A percentile compares a stretch with the other conserved stretches of the same genome.
phyloP scores from a whole-genome alignment of 306 rosid species.

The Psophocarpus tetragonolobus region DNA sequence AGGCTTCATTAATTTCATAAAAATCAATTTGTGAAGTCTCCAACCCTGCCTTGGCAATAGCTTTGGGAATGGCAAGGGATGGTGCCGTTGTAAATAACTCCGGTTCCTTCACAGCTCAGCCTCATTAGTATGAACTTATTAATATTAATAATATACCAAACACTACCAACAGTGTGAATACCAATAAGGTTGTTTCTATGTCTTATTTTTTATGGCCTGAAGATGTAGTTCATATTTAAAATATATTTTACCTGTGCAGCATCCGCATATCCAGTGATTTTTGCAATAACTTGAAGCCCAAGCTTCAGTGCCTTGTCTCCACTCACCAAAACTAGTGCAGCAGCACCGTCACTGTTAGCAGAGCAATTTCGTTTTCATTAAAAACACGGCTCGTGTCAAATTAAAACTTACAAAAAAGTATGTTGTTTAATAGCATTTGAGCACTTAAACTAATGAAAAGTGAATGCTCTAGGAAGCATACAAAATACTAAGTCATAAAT shows the following conservation, averaged over 20 bases:
- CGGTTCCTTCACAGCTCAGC: slow-evolving; percentile 68
- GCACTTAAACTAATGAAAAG: slow-evolving; percentile 19
- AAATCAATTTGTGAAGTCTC: slow-evolving; percentile 76
- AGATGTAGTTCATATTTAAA: slow-evolving; percentile 21
- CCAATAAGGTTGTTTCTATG: slow-evolving; percentile 2
- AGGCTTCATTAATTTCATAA: slow-evolving; percentile 97
- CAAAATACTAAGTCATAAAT: neutral
- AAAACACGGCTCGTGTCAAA: slow-evolving; percentile 21
- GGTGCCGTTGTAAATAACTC: slow-evolving; percentile 98
- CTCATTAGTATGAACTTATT: slow-evolving; percentile 32
- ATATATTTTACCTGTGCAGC: slow-evolving; percentile 81
- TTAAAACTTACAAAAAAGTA: slow-evolving; percentile 22
- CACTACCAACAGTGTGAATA: slow-evolving; percentile 6
- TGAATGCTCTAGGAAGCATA: slow-evolving; percentile 3
- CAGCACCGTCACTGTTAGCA: slow-evolving; percentile 88
- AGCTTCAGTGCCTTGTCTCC: slow-evolving; percentile 86
- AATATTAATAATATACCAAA: slow-evolving; percentile 10
- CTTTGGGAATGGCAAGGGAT: slow-evolving; percentile 95
- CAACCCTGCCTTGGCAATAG: slow-evolving; percentile 83
- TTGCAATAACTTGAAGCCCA: slow-evolving; percentile 91
- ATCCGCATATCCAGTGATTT: slow-evolving; percentile 90
- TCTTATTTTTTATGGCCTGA: slow-evolving; percentile 14
- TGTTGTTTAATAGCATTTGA: slow-evolving; percentile 13
- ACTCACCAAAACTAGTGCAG: slow-evolving; percentile 93
- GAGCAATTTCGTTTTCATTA: slow-evolving; percentile 28